Conservation (phyloP, 108 stramenopile species). For the Skeletonema menzelii region DNA sequence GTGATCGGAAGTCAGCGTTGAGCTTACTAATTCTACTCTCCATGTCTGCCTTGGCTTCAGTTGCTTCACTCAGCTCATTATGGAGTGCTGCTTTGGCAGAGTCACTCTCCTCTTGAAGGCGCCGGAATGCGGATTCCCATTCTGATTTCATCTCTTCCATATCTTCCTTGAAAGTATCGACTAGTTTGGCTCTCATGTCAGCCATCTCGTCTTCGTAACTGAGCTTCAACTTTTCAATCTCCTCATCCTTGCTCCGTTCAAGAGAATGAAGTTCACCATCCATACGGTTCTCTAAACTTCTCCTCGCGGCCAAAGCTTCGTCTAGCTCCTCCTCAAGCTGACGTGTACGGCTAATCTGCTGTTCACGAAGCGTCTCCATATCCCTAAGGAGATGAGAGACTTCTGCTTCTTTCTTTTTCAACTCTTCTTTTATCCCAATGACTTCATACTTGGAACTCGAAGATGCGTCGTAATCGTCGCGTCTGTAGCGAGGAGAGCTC, state of each 20-base stretch:
- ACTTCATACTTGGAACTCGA: not conserved
- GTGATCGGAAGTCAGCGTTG: conserved; percentile 11
- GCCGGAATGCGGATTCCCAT: conserved; percentile 25
- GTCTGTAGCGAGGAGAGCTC: not conserved
- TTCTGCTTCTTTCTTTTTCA: not conserved
- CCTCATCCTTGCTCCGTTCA: not conserved
- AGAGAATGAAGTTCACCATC: not conserved
- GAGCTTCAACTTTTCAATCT: conserved; percentile 4
- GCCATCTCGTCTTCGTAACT: conserved; percentile 19
- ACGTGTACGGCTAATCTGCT: not conserved
- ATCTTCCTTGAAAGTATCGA: conserved; percentile 36
- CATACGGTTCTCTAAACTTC: not conserved
- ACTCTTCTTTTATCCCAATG: not conserved
- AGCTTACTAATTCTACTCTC: conserved; percentile 18
- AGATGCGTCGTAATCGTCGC: not conserved
- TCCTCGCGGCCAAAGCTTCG: not conserved
- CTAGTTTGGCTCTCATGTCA: conserved; percentile 14
- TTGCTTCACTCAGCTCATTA: conserved; percentile 11
- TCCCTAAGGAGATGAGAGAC: not conserved
- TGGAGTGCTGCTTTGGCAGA: conserved; percentile 16
- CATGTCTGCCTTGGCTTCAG: conserved; percentile 20
- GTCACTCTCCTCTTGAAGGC: conserved; percentile 33
- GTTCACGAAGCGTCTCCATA: conserved; percentile 1
- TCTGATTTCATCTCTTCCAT: conserved; percentile 44
- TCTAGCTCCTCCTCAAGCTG: not conserved